Percentiles rank a stretch among this genome's conserved stretches.
phyloP scores from a whole-genome alignment of 345 rosid genomes.

The Melastoma malabathricum region DNA sequence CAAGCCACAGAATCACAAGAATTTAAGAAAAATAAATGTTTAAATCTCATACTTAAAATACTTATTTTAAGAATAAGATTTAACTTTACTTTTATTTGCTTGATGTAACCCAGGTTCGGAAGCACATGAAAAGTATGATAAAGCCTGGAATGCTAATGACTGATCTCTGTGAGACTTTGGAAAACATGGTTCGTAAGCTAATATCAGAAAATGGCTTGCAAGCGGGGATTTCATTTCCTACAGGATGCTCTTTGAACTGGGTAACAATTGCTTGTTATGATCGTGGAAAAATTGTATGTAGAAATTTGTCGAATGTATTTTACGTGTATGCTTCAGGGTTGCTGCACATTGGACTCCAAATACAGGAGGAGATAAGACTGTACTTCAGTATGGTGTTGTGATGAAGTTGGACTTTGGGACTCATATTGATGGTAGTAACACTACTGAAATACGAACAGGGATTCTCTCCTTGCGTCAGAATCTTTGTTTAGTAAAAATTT shows the following conservation, averaged over 20 bases:
- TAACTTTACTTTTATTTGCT: not conserved
- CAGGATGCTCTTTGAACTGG: conserved; percentile 97
- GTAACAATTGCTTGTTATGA: conserved; percentile 13
- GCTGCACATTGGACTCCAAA: conserved; percentile 99
- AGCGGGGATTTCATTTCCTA: conserved; percentile 98
- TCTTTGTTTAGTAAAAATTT: no score
- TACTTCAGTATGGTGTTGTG: conserved; percentile 91
- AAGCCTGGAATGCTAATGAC: conserved; percentile 94
- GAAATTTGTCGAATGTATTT: not conserved
- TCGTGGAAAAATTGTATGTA: not conserved
- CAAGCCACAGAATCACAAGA: no score
- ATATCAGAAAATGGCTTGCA: conserved; percentile 84
- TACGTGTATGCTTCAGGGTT: conserved; percentile 38
- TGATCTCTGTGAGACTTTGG: conserved; percentile 84
- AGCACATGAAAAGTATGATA: conserved; percentile 63
- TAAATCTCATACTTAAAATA: no score
- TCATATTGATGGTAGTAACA: conserved; percentile 67
- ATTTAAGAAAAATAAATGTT: no score
- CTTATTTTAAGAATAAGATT: no score
- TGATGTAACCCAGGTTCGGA: conserved; percentile 44
- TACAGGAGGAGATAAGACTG: conserved; percentile 90
- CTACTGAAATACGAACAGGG: not conserved
- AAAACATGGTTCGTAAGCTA: conserved; percentile 76
- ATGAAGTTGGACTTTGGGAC: conserved; percentile 98
- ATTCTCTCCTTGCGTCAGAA: no score